Evolutionary conservation across 139 green algal species (phyloP), one percentile per base, ranked within the genome.

Genomic region (Chlorella vulgaris): DNA sequence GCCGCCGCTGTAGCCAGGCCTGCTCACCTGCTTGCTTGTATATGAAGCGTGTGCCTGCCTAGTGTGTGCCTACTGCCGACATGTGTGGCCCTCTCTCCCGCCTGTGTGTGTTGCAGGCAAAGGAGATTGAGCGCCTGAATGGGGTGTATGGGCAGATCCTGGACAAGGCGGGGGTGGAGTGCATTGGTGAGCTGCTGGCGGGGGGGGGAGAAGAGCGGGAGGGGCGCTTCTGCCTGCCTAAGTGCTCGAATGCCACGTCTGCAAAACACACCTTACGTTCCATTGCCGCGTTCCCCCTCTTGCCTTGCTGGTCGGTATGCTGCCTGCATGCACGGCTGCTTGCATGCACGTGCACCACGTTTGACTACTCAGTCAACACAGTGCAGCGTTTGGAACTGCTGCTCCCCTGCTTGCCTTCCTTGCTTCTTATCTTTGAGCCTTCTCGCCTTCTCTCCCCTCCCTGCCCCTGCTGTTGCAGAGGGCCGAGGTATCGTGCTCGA

Each of bases 51-150:
- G 47, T 58, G 55, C 18, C 5, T 26, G 63, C 31, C 15, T 36
- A 29, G 28, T n/a, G n/a, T 42, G 35, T 3, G 47, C 1, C 66
- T 51, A 18, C 35, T 68, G 50, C 8, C 42, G 7, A 42, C n/a
- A 39, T n/a, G 35, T 26, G 19, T 43, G 33, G 24, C 69, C 39
- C 40, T n/a, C n/a, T 40, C 33, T 1, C 33, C 51, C 61, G 50
- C 53, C 50, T 36, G 31, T 35, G 53, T 50, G 4, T 39, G 74
- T 43, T 78, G 69, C 78, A 99, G 92, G 89, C 89, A 42, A 95
- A 96, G 77, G 97, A 99, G 88, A 85, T 99, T 28, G 76, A 90
- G 71, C 89, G 97, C 0, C 90, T 99, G 3, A 98, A 98, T 83
- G 79, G 80, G 24, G 93, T 97, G 2, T 99, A 99, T 85, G 91